A percentile compares a stretch with the other conserved stretches of the same genome.
Conservation (phyloP, 805 yeast genomes). For the Vanderwaltozyma polyspora region DNA sequence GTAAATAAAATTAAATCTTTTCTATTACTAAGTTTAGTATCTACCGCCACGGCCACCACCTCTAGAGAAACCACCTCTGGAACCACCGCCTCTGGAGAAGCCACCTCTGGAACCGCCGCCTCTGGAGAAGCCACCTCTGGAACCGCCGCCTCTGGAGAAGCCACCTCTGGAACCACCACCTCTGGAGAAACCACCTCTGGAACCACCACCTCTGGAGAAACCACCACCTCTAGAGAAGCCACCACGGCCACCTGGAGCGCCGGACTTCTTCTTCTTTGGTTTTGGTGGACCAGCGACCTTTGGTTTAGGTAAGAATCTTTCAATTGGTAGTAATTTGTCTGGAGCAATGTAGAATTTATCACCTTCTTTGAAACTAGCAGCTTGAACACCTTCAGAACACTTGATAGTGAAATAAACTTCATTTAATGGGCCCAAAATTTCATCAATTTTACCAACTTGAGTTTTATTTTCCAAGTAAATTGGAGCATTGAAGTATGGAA, state of each 20-base stretch:
- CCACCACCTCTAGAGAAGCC: conserved; percentile 26
- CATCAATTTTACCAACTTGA: conserved; percentile 95
- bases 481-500: conserved; percentile 98
- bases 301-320: conserved; percentile 95
- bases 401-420: conserved; percentile 97
- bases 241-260: conserved; percentile 37
- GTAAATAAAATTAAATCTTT: too few species aligned
- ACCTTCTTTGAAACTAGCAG: conserved; percentile 84
- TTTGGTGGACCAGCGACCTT: conserved; percentile 76
- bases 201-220: too few species aligned
- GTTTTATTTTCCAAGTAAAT: conserved; percentile 93
- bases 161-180: conserved; percentile 37
- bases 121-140: too few species aligned
- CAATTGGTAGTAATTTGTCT: conserved; percentile 89
- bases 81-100: conserved; percentile 32
- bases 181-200: conserved; percentile 32
- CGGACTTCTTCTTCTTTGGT: conserved; percentile 55
- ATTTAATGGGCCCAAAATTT: conserved; percentile 92
- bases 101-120: conserved; percentile 23
- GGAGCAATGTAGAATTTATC: conserved; percentile 94
- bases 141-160: conserved; percentile 20
- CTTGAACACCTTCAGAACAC: conserved; percentile 93
- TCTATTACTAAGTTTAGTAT: too few species aligned
- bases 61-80: conserved; percentile 26
- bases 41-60: conserved; percentile 34